Evolutionary conservation across 202 grass and related monocot genomes (phyloP).

Genomic region (Zizania palustris): DNA sequence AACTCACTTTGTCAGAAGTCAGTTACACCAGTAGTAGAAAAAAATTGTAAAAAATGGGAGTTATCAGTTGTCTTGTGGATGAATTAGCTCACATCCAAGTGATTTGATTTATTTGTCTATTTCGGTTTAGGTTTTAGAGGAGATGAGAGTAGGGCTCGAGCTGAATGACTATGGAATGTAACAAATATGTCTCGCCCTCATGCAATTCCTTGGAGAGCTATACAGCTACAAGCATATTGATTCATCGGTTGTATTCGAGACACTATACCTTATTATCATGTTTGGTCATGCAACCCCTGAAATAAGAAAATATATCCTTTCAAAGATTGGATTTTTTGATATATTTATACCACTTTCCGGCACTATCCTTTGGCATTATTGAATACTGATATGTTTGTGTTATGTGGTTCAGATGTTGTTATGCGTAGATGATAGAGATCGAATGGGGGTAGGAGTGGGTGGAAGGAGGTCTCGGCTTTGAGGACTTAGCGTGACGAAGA

Average conservation of each 20-base stretch:
- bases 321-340: slow-evolving; percentile 18
- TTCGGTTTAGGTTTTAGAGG: slow-evolving; percentile 83
- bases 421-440: too few relatives aligned
- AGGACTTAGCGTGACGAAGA: too few relatives aligned
- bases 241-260: slow-evolving; percentile 86
- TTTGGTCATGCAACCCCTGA: slow-evolving; percentile 84
- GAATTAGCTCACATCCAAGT: slow-evolving; percentile 18
- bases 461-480: too few relatives aligned
- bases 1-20: too few relatives aligned
- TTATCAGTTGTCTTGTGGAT: too few relatives aligned
- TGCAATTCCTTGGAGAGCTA: slow-evolving; percentile 90
- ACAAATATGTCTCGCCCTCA: slow-evolving; percentile 71
- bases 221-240: slow-evolving; percentile 92
- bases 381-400: slow-evolving; percentile 10
- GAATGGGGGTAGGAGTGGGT: too few relatives aligned
- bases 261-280: slow-evolving; percentile 78
- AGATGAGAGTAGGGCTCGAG: slow-evolving; percentile 85
- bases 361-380: not conserved
- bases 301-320: slow-evolving; percentile 54
- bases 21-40: too few relatives aligned
- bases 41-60: too few relatives aligned
- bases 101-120: slow-evolving; percentile 29
- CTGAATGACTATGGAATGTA: slow-evolving; percentile 83
- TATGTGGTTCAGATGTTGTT: slow-evolving; percentile 42
- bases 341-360: slow-evolving; percentile 3